These are phyloP conservation scores for Chlamydomonas sp. DNA, from an alignment of 139 green algal genomes.

Conservation along the genomic window DNA sequence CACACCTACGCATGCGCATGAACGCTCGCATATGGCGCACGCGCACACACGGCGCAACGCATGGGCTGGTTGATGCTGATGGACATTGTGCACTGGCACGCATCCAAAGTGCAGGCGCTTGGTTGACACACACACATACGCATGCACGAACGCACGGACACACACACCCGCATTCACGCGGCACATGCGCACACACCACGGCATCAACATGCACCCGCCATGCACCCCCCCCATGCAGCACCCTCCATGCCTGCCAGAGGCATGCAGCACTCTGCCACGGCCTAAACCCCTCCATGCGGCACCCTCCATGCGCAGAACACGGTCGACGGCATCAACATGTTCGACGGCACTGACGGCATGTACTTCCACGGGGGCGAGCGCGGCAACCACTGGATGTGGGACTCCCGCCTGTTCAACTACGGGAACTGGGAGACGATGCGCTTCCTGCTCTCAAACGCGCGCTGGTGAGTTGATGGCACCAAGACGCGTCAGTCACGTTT, in stretches of 20 bases:
- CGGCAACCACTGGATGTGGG: slow-evolving; percentile 98
- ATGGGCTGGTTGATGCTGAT: slow-evolving; percentile 59
- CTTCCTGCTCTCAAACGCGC: slow-evolving; percentile 91
- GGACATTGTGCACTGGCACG: slow-evolving; percentile 76
- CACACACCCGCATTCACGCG: too few species aligned
- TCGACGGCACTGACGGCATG: slow-evolving; percentile 87
- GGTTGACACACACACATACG: too few species aligned
- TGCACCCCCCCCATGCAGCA: too few species aligned
- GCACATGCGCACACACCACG: not conserved
- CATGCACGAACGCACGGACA: too few species aligned
- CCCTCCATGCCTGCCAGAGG: too few species aligned
- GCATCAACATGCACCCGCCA: not conserved
- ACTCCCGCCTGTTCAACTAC: slow-evolving; percentile 98
- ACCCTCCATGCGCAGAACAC: slow-evolving; percentile 93
- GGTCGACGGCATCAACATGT: slow-evolving; percentile 98
- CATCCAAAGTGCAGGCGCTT: too few species aligned
- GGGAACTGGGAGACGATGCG: slow-evolving; percentile 93
- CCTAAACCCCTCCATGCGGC: too few species aligned
- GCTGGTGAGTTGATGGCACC: slow-evolving; percentile 96
- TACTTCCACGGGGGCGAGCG: slow-evolving; percentile 86
- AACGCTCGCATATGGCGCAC: too few species aligned
- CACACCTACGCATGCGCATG: too few species aligned
- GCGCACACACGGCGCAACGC: too few species aligned
- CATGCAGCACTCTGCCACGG: too few species aligned
- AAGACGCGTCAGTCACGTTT: too few species aligned